Evolutionary conservation across 164 flowering plant species (phyloP), one percentile per base, ranked within the genome.

Genomic region (Vitis rupestris): DNA sequence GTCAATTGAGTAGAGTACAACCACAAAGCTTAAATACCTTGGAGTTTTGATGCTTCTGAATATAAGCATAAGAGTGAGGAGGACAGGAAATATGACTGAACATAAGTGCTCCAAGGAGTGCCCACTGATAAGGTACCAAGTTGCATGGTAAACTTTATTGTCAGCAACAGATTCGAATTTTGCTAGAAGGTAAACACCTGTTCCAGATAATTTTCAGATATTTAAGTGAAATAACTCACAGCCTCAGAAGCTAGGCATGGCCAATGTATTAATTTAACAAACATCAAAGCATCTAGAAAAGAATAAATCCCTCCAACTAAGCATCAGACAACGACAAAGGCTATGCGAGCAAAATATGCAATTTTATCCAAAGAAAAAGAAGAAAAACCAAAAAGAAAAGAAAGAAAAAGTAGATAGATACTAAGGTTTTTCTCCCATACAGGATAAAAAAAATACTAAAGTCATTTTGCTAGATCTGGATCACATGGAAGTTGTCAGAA

Each of bases 81-180:
- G 64, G 63, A 82, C 68, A 50, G 87, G 80, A 58, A 79, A 82
- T 71, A 75, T 66, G 57, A 81, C 85, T 61, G 83, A 79, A 64
- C 81, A 83, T 63, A 85, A 79, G 74, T 87, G 88, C 74, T 72
- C 88, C 83, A 87, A 74, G 23, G 88, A 85, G 66, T 87, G 90
- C 57, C 90, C 90, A 63, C 90, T 87, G 51, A 85, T 82, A 44
- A 82, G 49, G 65, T 85, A 87, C 65, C 57, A 71, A 68, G 71
- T 80, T 59, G 70, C 63, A n/a, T 69, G 57, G 70, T 83, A 85
- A 70, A 87, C 79, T 76, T 80, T 87, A 74, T 57, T 72, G 76
- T 87, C 90, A 54, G 83, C 82, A 62, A 70, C 67, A 60, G 70
- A 81, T 82, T 82, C 86, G 66, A 85, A 61, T 71, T 76, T 79